Evolutionary conservation across 1,284 basidiomycete genomes (phyloP).

Genomic region (Cystobasidiaceae sp.): DNA sequence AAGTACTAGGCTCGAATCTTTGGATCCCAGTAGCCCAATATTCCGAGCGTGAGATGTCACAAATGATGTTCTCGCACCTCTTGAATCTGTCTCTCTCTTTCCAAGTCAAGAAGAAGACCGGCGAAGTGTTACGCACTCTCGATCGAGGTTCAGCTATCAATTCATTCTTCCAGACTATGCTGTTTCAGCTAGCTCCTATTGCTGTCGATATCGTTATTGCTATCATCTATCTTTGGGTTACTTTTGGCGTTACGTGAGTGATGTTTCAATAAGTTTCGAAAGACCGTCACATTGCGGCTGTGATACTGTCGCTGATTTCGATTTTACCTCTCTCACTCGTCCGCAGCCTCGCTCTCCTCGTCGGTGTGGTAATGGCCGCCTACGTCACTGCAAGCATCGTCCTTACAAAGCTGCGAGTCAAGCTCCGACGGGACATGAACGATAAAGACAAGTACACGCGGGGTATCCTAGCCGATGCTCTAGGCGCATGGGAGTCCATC

Average conservation of each 20-base stretch:
- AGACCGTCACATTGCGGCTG: conserved; percentile 46
- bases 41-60: conserved; percentile 64
- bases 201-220: conserved; percentile 52
- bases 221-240: conserved; percentile 39
- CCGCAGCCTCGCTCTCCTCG: conserved; percentile 56
- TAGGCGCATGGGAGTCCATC: conserved; percentile 74
- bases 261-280: neutral
- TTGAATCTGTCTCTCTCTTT: conserved; percentile 78
- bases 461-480: conserved; percentile 66
- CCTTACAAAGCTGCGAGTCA: conserved; percentile 34
- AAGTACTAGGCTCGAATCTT: conserved; percentile 41
- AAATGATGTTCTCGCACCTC: conserved; percentile 70
- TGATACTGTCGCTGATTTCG: conserved; percentile 60
- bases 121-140: conserved; percentile 62
- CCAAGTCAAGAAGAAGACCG: conserved; percentile 67
- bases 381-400: conserved; percentile 60
- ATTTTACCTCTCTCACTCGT: conserved; percentile 58
- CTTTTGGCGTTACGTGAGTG: conserved; percentile 34
- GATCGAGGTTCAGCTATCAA: conserved; percentile 54
- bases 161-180: conserved; percentile 47
- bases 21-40: conserved; percentile 73
- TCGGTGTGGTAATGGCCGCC: conserved; percentile 73
- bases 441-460: conserved; percentile 64
- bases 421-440: conserved; percentile 64
- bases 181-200: conserved; percentile 74